Conservation (phyloP, 768 basidiomycete species). For the Russula dissimulans region DNA sequence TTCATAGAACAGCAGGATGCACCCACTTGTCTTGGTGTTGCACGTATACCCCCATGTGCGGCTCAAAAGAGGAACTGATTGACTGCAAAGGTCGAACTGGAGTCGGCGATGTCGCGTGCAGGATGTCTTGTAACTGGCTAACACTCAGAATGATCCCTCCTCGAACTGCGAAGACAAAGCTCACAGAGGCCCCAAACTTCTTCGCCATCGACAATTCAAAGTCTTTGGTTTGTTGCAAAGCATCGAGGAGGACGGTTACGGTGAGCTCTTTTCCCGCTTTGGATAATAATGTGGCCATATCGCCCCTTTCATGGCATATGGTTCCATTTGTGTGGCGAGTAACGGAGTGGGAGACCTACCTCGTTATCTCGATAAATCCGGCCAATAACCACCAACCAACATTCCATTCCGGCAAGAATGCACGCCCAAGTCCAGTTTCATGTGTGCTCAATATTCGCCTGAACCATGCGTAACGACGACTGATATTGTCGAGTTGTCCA, state of each 20-base stretch:
- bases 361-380: conserved; percentile 86
- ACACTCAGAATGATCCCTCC: not conserved
- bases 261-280: conserved; percentile 67
- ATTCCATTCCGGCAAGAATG: conserved; percentile 83
- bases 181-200: conserved; percentile 72
- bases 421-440: conserved; percentile 75
- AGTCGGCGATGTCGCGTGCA: conserved; percentile 41
- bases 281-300: conserved; percentile 69
- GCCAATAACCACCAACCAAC: conserved; percentile 74
- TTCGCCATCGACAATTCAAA: conserved; percentile 77
- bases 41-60: conserved; percentile 87
- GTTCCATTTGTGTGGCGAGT: not conserved
- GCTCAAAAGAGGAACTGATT: conserved; percentile 86
- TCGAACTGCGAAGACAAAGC: conserved; percentile 14
- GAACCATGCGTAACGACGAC: conserved; percentile 94
- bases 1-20: not conserved
- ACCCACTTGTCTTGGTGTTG: conserved; percentile 91
- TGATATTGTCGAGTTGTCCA: conserved; percentile 91
- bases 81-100: conserved; percentile 46
- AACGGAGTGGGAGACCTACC: conserved; percentile 35
- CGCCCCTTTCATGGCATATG: conserved; percentile 46
- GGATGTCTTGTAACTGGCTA: conserved; percentile 53
- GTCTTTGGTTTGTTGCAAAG: conserved; percentile 76
- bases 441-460: conserved; percentile 73
- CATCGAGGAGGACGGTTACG: conserved; percentile 75